Evolutionary conservation across 2,329 filamentous ascomycete species (phyloP).

Genomic region (Diaporthe vexans): DNA sequence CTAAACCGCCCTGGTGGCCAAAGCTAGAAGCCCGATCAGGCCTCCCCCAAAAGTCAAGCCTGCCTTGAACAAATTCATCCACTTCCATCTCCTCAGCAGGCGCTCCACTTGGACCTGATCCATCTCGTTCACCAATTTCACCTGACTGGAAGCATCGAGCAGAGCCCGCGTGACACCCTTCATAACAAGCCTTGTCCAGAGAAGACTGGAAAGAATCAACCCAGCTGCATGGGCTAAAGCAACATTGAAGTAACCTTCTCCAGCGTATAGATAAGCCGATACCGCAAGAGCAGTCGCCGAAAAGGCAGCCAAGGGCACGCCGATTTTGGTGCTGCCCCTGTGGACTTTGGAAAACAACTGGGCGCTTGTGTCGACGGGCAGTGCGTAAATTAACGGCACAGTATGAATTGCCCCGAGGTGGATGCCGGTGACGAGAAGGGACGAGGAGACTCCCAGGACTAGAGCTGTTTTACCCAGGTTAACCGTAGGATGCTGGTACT

Average conservation of each 20-base stretch:
- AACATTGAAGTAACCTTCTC: not conserved
- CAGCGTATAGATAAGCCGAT: not conserved
- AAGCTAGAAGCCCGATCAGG: not conserved
- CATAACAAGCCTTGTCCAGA: slow-evolving; percentile 18
- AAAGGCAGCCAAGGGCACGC: slow-evolving; percentile 12
- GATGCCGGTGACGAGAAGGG: slow-evolving; percentile 20
- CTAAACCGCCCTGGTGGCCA: not conserved
- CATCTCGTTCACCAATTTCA: not conserved
- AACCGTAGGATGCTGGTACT: not conserved
- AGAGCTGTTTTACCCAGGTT: not conserved
- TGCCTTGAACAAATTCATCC: slow-evolving; percentile 20
- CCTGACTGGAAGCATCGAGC: not conserved
- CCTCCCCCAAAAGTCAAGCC: not conserved
- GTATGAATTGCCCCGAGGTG: slow-evolving; percentile 24
- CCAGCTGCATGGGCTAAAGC: slow-evolving; percentile 5
- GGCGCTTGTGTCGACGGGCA: slow-evolving; percentile 22
- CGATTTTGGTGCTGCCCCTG: slow-evolving; percentile 9
- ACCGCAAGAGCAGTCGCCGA: not conserved
- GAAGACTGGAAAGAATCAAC: not conserved
- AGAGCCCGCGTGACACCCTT: slow-evolving; percentile 9
- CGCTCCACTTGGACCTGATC: slow-evolving; percentile 1
- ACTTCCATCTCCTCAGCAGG: slow-evolving; percentile 11
- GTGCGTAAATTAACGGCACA: not conserved
- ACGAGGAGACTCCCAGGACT: slow-evolving; percentile 22
- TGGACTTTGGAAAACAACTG: not conserved